Evolutionary conservation across 306 rosid genomes (phyloP).

Genomic region (Sicyos baderoa): DNA sequence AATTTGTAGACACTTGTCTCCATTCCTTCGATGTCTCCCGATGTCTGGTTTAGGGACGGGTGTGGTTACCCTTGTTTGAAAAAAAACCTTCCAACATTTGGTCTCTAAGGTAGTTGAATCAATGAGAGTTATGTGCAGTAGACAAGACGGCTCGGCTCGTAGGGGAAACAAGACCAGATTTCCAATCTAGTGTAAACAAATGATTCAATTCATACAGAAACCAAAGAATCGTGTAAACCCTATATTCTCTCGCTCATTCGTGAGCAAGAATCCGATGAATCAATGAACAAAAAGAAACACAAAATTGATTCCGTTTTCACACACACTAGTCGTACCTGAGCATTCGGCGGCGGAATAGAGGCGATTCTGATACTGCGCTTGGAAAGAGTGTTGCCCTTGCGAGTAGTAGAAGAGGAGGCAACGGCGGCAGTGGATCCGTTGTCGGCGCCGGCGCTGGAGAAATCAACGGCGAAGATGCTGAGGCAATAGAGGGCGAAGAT

Average conservation of each 20-base stretch:
- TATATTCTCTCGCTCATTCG: background rate
- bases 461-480: conserved; percentile 35
- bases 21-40: too few relatives aligned
- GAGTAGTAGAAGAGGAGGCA: conserved; percentile 33
- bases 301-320: background rate
- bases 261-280: background rate
- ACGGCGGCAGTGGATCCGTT: background rate
- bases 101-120: background rate
- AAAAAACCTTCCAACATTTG: background rate
- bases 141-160: background rate
- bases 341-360: conserved; percentile 23
- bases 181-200: background rate
- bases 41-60: too few relatives aligned
- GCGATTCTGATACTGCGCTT: conserved; percentile 20
- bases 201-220: background rate
- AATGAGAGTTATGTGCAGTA: background rate
- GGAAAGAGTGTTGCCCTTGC: conserved; percentile 20
- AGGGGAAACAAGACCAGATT: background rate
- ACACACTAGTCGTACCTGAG: conserved; percentile 34
- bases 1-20: too few relatives aligned
- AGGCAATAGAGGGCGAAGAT: conserved; percentile 42
- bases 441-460: conserved; percentile 14
- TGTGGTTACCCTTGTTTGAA: too few relatives aligned
- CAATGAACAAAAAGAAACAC: background rate
- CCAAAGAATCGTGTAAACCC: background rate